A percentile compares a stretch with the other conserved stretches of the same genome.
Conservation (phyloP, 1,284 basidiomycete genomes). For the Xerocomus minutiporus region DNA sequence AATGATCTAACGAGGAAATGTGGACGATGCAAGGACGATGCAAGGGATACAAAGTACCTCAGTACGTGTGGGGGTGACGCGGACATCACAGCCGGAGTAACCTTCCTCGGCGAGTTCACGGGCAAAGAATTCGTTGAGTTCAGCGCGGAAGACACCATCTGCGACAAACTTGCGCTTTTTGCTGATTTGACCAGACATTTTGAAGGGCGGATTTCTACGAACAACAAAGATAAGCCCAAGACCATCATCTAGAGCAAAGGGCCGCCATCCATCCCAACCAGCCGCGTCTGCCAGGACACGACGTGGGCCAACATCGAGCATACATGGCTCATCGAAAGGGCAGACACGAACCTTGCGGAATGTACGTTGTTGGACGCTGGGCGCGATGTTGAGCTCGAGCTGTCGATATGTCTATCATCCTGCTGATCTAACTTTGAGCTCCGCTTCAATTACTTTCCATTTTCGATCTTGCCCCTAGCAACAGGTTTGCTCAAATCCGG, state of each 20-base stretch:
- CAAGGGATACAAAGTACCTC: constrained; percentile 53
- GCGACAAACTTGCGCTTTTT: constrained; percentile 99
- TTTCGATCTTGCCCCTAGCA: constrained; percentile 8
- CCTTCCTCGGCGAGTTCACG: constrained; percentile 99
- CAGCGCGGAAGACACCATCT: constrained; percentile 97
- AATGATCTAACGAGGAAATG: constrained; percentile 71
- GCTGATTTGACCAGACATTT: constrained; percentile 83
- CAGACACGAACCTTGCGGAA: constrained; percentile 26
- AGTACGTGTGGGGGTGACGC: constrained; percentile 98
- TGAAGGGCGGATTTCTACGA: constrained; percentile 23
- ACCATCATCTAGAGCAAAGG: constrained; percentile 18
- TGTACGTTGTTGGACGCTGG: constrained; percentile 15
- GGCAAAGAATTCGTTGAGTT: constrained; percentile 98
- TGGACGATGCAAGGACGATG: constrained; percentile 4
- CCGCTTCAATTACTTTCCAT: constrained; percentile 18
- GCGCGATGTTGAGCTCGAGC: constrained; percentile 17
- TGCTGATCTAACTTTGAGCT: constrained; percentile 22
- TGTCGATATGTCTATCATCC: constrained; percentile 9
- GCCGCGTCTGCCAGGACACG: background rate
- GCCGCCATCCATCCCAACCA: constrained; percentile 20
- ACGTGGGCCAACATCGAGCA: background rate
- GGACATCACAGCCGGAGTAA: constrained; percentile 99
- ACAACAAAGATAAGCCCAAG: constrained; percentile 18
- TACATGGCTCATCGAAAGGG: background rate
- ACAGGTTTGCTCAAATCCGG: no score